Conservation (phyloP, 257 asterid genomes). For the Lavandula angustifolia region DNA sequence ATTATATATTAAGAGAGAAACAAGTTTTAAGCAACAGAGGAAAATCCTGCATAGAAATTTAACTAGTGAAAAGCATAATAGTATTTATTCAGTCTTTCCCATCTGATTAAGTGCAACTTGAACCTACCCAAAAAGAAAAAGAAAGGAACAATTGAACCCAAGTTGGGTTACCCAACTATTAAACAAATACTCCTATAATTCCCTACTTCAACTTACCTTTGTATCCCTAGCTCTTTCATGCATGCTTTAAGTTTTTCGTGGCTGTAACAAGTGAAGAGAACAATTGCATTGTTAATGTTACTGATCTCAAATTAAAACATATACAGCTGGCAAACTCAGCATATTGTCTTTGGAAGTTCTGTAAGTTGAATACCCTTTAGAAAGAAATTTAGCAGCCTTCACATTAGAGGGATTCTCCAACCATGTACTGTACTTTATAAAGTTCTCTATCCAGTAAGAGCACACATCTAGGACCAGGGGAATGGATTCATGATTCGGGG, state of each 20-base stretch:
- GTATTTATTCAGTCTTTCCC: background rate
- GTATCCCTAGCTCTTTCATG: slow-evolving; percentile 69
- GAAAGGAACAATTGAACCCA: background rate
- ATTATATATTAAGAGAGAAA: background rate
- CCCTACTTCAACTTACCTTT: slow-evolving; percentile 61
- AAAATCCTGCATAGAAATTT: background rate
- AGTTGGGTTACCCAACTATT: too few species aligned
- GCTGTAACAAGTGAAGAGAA: slow-evolving; percentile 50
- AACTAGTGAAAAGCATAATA: slow-evolving; percentile 10
- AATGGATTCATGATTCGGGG: slow-evolving; percentile 81
- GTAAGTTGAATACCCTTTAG: slow-evolving; percentile 67
- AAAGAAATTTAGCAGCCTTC: slow-evolving; percentile 89
- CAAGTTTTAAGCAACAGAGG: slow-evolving; percentile 7
- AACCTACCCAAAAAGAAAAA: background rate
- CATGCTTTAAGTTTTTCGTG: slow-evolving; percentile 72
- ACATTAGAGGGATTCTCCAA: slow-evolving; percentile 76
- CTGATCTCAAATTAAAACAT: slow-evolving; percentile 11
- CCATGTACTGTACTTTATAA: slow-evolving; percentile 93
- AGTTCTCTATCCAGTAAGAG: slow-evolving; percentile 91
- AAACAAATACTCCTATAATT: background rate
- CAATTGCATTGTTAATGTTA: slow-evolving; percentile 27
- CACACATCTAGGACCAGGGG: slow-evolving; percentile 74
- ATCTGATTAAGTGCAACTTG: background rate
- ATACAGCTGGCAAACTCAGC: background rate
- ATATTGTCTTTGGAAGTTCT: slow-evolving; percentile 25